phyloP scores from a whole-genome alignment of 768 basidiomycete genomes.

The Porphyrellus cyaneotinctus region DNA sequence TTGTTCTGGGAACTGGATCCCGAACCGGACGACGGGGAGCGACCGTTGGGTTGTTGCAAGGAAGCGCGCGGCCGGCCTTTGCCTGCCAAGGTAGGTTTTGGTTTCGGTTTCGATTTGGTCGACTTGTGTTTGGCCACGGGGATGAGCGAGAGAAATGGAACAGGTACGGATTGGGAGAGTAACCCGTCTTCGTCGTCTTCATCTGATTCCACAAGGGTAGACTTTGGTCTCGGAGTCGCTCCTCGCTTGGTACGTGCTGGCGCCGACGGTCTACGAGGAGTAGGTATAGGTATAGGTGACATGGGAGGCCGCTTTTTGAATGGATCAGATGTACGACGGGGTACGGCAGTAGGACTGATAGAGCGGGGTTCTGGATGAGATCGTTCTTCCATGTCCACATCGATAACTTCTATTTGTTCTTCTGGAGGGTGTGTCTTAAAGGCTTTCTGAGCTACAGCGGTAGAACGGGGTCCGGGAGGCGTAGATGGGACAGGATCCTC shows the following conservation, averaged over 20 bases:
- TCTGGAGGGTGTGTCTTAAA: neutral
- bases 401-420: slow-evolving; percentile 30
- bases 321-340: slow-evolving; percentile 30
- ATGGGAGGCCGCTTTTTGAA: slow-evolving; percentile 60
- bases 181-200: slow-evolving; percentile 24
- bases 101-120: slow-evolving; percentile 13
- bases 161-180: neutral
- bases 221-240: slow-evolving; percentile 29
- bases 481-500: slow-evolving; percentile 47
- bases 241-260: slow-evolving; percentile 47
- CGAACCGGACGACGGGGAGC: slow-evolving; percentile 5
- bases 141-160: slow-evolving; percentile 26
- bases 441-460: neutral
- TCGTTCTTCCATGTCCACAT: slow-evolving; percentile 36
- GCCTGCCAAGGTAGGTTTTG: slow-evolving; percentile 12
- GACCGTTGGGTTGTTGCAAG: neutral
- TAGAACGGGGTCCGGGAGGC: slow-evolving; percentile 42
- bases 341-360: slow-evolving; percentile 7
- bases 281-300: slow-evolving; percentile 55
- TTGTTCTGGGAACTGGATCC: slow-evolving; percentile 16
- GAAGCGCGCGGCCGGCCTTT: slow-evolving; percentile 18
- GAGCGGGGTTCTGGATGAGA: slow-evolving; percentile 7
- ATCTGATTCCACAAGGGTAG: slow-evolving; percentile 15
- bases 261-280: slow-evolving; percentile 54
- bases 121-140: slow-evolving; percentile 12